Base-by-base conservation (phyloP, 768 basidiomycete species). In the Psilocybe cubensis region DNA sequence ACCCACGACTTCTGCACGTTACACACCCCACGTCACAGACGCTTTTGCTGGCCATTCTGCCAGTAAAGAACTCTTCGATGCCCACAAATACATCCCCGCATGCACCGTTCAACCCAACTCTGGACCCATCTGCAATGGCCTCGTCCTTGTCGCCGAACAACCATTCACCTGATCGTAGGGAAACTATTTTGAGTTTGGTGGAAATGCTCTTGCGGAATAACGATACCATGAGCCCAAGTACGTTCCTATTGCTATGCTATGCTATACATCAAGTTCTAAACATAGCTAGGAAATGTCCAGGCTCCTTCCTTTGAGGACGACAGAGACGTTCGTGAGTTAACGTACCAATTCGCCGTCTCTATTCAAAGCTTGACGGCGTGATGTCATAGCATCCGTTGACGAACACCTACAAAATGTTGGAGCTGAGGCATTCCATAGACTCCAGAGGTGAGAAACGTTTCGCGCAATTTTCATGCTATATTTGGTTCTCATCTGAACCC, bases 371-470 rank as follows among this genome's bases (percentile, higher is more conserved):
- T 50, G 14, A 41, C 28, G 38, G 24, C 43, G 18, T 28, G 21
- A 40, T 43, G 33, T 21, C 10, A 29, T 50, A 87, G 88, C 86
- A 6, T 82, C 79, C 42, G 83, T 86, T 54, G 85, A 90, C 62
- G 88, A 91, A 61, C 84, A 88, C 62, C 67, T 86, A n/a, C 88
- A 89, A 71, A 77, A 76, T 57, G 80, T 79, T 10, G 89, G 89
- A 10, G 86, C 87, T 4, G 86, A 87, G 51, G 73, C 77, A 5
- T 90, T 90, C 70, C 72, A 82, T 62, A 81, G 69, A 62, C 89
- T 91, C 62, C 78, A 88, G 63, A 81, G 77, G 88, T 86, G 57
- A 25, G 76, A 14, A 11, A n/a, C 6, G 23, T 43, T 27, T 6
- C 28, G 23, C 14, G 14, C 17, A 25, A 31, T 27, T n/a, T 24